Conservation (phyloP, 352 stramenopile species). For the Pelagophyceae sp. region DNA sequence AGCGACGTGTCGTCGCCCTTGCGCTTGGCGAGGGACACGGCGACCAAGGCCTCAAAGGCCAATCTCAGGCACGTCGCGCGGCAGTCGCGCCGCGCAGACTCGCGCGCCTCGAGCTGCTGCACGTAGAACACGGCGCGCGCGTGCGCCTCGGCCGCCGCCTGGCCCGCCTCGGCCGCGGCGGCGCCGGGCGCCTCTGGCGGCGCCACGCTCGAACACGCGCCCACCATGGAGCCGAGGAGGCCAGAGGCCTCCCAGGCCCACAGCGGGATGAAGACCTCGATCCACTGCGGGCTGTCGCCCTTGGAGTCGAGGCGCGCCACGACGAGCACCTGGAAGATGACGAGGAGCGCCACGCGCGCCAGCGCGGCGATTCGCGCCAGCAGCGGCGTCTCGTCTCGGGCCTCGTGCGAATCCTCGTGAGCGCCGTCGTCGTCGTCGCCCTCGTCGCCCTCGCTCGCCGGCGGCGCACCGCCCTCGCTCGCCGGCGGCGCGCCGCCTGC, state of each 20-base stretch:
- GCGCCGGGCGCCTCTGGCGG: not conserved
- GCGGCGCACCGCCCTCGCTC: not conserved
- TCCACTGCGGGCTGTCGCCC: not conserved
- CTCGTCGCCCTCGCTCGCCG: not conserved
- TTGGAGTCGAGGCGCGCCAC: not conserved
- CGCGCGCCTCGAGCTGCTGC: not conserved
- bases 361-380: not conserved
- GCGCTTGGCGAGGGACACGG: not conserved
- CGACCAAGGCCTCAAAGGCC: not conserved
- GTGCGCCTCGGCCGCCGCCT: not conserved
- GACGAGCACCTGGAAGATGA: constrained; percentile 9
- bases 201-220: not conserved
- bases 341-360: not conserved
- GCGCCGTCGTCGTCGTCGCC: not conserved
- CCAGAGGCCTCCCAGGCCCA: not conserved
- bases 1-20: not conserved
- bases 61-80: not conserved
- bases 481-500: not conserved
- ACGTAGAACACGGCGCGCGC: not conserved
- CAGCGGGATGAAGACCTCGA: not conserved
- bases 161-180: not conserved
- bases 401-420: not conserved
- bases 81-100: not conserved
- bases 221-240: not conserved
- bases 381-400: not conserved